Evolutionary conservation across 106 monocot species (phyloP).

Genomic region (Allium sativum): DNA sequence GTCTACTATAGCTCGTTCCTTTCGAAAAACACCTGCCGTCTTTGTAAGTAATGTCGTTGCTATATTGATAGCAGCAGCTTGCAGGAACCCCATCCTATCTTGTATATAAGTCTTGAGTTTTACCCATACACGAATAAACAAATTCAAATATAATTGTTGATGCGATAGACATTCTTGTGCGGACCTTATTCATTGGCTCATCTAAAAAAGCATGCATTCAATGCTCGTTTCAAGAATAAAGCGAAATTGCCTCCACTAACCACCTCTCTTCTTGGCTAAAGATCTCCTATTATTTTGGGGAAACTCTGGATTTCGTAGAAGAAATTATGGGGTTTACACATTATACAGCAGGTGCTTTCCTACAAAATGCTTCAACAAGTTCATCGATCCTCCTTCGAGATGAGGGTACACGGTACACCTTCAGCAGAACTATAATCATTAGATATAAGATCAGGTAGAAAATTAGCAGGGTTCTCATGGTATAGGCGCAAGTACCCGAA

Average conservation of each 20-base stretch:
- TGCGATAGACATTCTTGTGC: constrained; percentile 92
- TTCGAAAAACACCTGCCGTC: constrained; percentile 91
- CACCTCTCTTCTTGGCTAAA: constrained; percentile 32
- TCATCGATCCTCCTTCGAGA: constrained; percentile 71
- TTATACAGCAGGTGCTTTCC: constrained; percentile 18
- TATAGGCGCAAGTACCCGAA: constrained; percentile 74
- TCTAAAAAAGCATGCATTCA: constrained; percentile 98
- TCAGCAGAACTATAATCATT: constrained; percentile 79
- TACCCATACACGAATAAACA: constrained; percentile 93
- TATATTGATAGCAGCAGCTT: constrained; percentile 94
- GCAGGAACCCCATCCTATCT: constrained; percentile 97
- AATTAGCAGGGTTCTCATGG: constrained; percentile 91
- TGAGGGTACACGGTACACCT: constrained; percentile 55
- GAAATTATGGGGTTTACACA: constrained; percentile 23
- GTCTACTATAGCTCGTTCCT: constrained; percentile 82
- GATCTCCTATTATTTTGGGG: constrained; percentile 29
- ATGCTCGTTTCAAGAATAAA: constrained; percentile 92
- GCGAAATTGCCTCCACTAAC: constrained; percentile 90
- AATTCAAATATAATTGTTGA: constrained; percentile 96
- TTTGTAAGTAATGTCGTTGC: constrained; percentile 97
- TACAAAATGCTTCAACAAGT: constrained; percentile 61
- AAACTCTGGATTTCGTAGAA: constrained; percentile 13
- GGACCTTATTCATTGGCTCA: constrained; percentile 89
- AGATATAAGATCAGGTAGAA: constrained; percentile 91
- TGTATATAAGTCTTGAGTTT: constrained; percentile 86